Evolutionary conservation across 176 grass and related monocot genomes (phyloP).

Genomic region (Metroxylon sagu): DNA sequence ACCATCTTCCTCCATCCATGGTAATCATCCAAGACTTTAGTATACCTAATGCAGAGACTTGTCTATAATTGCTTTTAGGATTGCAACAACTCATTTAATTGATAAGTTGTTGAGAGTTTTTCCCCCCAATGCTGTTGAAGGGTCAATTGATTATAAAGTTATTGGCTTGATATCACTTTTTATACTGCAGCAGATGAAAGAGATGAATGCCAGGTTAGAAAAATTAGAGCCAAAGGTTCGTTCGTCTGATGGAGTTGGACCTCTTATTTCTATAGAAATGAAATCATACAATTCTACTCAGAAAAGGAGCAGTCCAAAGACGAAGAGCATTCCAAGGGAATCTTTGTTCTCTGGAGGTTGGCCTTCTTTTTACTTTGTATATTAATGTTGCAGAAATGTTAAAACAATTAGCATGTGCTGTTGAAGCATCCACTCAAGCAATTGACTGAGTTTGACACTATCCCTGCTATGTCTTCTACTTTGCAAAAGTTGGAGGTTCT

Average conservation of each 20-base stretch:
- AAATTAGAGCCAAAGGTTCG: slow-evolving; percentile 72
- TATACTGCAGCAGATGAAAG: slow-evolving; percentile 76
- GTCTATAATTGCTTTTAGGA: too few species aligned
- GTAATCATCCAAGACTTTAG: slow-evolving; percentile 28
- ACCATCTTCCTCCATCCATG: slow-evolving; percentile 82
- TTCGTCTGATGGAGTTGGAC: slow-evolving; percentile 36
- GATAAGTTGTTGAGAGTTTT: too few species aligned
- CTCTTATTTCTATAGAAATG: slow-evolving; percentile 34
- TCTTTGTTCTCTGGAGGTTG: slow-evolving; percentile 67
- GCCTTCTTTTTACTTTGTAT: slow-evolving; percentile 3
- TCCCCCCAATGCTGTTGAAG: too few species aligned
- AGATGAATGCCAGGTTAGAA: slow-evolving; percentile 82
- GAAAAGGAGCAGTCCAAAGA: slow-evolving; percentile 74
- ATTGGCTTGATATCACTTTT: slow-evolving; percentile 20
- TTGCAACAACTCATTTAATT: background rate
- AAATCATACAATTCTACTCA: slow-evolving; percentile 65
- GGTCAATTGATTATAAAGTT: background rate
- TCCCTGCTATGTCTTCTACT: too few species aligned
- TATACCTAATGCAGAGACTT: background rate
- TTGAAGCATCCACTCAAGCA: too few species aligned
- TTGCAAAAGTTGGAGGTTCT: too few species aligned
- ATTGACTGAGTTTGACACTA: too few species aligned
- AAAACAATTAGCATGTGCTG: too few species aligned
- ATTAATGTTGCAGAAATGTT: too few species aligned
- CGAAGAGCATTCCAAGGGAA: slow-evolving; percentile 51